These are phyloP conservation scores for Alternaria tenuissima DNA, from an alignment of 2,329 filamentous ascomycete genomes.

Conservation along the genomic window DNA sequence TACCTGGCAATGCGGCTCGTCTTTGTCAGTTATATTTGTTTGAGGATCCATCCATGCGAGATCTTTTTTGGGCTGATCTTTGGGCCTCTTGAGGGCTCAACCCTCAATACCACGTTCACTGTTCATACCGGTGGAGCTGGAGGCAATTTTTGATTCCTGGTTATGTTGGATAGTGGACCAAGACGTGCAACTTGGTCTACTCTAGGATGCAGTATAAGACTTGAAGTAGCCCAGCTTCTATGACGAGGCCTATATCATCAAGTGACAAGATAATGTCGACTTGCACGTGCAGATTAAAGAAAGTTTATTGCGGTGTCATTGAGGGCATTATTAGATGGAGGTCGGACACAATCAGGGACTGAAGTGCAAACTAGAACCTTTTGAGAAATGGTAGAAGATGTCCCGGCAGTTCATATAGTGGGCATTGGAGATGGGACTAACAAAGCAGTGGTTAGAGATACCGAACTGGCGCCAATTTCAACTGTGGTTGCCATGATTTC, in stretches of 20 bases:
- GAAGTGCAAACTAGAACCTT: constrained; percentile 14
- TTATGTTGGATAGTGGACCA: constrained; percentile 16
- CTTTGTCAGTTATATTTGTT: constrained; percentile 25
- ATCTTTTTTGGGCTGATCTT: constrained; percentile 50
- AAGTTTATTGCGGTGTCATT: constrained; percentile 7
- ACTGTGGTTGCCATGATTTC: too few species aligned
- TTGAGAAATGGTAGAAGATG: background rate
- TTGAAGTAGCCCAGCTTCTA: constrained; percentile 11
- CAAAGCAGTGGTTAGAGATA: background rate
- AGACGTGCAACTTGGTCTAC: constrained; percentile 26
- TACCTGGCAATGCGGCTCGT: constrained; percentile 36
- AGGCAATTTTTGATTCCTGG: constrained; percentile 6
- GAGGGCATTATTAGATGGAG: constrained; percentile 31
- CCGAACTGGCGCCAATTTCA: too few species aligned
- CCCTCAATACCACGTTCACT: constrained; percentile 27
- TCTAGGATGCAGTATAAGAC: constrained; percentile 10
- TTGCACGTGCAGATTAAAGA: constrained; percentile 14
- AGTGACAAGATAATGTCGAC: constrained; percentile 23
- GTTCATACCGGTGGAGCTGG: constrained; percentile 30
- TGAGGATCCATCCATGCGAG: constrained; percentile 56
- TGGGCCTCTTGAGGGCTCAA: constrained; percentile 54
- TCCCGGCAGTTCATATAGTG: background rate
- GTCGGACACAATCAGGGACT: constrained; percentile 33
- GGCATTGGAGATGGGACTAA: background rate
- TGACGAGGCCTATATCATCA: constrained; percentile 28